Evolutionary conservation across 2,329 filamentous ascomycete species (phyloP), one percentile per base, ranked within the genome.

Genomic region (Neofusicoccum kwambonambiense): DNA sequence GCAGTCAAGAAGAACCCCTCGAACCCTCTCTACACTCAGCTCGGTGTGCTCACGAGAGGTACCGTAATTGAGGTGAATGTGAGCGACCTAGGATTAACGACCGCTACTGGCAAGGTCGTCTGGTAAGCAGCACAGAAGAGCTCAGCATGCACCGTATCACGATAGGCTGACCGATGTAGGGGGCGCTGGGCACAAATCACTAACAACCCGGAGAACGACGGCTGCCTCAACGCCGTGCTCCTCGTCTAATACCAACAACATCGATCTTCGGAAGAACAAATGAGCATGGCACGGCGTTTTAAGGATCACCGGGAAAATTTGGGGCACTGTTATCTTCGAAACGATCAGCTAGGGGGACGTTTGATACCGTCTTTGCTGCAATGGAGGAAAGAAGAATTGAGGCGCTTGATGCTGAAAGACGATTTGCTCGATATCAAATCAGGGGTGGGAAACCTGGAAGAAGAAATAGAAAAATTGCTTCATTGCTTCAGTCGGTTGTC

Each of bases 1-100:
- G 35, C 41, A 9, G 89, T 91, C 66, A 90, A 92, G 84, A 93
- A 92, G 84, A 94, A 93, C 79, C 92, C 92, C 1, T 90, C 93
- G 79, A 62, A 62, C 5, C 34, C 56, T 1, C 58, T 96, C 75
- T 97, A 97, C 80, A 97, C 94, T 0, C 93, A 97, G 74, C 82
- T 98, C 4, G 94, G 94, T 67, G 93, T 97, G 3, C 78, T 97
- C 73, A 94, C 91, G 54, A 93, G 93, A 80, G 74, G 69, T 68
- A 58, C 60, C n/a, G 87, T 90, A 67, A 87, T 94, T 73, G 94
- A 98, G 79, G 93, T 98, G 72, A 97, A 99, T 75, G 93, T 97
- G 35, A 90, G 87, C 64, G 95, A 99, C 77, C 80, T 98, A 68
- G 95, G 95, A 68, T 82, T 98, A 67, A 92, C 96, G 15, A 98